Conservation (phyloP, 2,329 filamentous ascomycete genomes). For the Beauveria pseudobassiana region DNA sequence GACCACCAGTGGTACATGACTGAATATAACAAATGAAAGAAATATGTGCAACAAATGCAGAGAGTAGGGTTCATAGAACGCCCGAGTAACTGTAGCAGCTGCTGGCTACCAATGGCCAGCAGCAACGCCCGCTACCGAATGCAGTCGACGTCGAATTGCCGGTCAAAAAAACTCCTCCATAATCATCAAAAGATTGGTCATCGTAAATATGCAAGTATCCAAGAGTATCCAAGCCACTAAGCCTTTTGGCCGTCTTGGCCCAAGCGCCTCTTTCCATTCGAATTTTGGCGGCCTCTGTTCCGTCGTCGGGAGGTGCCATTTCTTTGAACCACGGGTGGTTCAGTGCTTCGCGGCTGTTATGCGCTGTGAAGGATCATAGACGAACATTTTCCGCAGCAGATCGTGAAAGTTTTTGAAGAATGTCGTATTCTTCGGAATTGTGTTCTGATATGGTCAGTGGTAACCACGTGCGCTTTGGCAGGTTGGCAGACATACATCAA, state of each 20-base stretch:
- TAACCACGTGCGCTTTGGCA: not conserved
- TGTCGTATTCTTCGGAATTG: constrained; percentile 51
- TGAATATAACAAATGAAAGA: not conserved
- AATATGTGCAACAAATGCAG: not conserved
- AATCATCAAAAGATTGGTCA: not conserved
- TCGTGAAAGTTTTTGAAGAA: constrained; percentile 59
- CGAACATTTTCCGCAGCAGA: constrained; percentile 58
- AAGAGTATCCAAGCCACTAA: constrained; percentile 19
- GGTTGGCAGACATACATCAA: constrained; percentile 41
- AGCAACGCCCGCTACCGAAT: not conserved
- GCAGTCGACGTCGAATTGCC: not conserved
- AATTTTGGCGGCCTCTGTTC: constrained; percentile 60
- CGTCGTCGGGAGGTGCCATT: constrained; percentile 54
- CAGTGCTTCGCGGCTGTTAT: constrained; percentile 61
- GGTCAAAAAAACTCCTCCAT: not conserved
- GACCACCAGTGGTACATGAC: not conserved
- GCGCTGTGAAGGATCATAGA: constrained; percentile 57
- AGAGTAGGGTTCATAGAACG: not conserved
- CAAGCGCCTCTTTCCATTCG: constrained; percentile 40
- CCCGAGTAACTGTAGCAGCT: not conserved
- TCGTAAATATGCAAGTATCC: not conserved
- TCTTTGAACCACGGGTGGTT: constrained; percentile 64
- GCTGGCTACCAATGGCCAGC: not conserved
- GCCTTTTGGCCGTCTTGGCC: constrained; percentile 9
- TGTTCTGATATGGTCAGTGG: constrained; percentile 40